phyloP scores from a whole-genome alignment of 805 yeast species.

The Wickerhamiella sergipiensis region DNA sequence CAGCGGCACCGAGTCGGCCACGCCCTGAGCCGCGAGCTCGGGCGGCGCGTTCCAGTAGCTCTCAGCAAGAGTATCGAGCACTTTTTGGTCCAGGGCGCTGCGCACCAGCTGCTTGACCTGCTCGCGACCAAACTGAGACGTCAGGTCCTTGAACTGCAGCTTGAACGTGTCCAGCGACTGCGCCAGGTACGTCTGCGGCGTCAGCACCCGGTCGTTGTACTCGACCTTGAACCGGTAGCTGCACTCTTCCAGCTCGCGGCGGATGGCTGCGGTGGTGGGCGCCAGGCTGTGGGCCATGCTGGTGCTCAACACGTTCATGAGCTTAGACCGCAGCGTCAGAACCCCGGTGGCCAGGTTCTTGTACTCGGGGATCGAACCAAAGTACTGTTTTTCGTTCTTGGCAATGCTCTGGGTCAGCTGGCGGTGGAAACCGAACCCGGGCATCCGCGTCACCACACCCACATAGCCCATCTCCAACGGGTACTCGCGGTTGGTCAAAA shows the following conservation, averaged over 20 bases:
- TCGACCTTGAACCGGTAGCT: constrained; percentile 89
- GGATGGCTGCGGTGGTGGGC: constrained; percentile 77
- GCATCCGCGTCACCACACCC: constrained; percentile 66
- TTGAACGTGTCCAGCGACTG: constrained; percentile 81
- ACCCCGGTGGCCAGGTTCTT: constrained; percentile 64
- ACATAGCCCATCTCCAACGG: constrained; percentile 95
- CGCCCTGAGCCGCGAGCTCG: constrained; percentile 1
- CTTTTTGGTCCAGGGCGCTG: constrained; percentile 78
- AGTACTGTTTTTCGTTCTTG: constrained; percentile 40
- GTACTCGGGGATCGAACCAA: constrained; percentile 46
- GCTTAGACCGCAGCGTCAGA: constrained; percentile 54
- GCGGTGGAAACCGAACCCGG: constrained; percentile 25
- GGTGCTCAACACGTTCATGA: constrained; percentile 74
- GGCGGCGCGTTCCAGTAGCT: constrained; percentile 77
- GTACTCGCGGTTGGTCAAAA: constrained; percentile 65
- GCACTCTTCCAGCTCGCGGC: constrained; percentile 86
- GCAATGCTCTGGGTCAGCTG: constrained; percentile 38
- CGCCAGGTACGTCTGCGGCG: constrained; percentile 89
- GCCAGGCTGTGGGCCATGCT: constrained; percentile 81
- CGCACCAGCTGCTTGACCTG: constrained; percentile 70
- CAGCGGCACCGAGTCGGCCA: not conserved
- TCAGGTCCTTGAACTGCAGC: constrained; percentile 73
- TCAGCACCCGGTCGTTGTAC: constrained; percentile 83
- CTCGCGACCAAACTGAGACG: constrained; percentile 65
- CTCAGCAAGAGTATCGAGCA: constrained; percentile 72